Evolutionary conservation across 805 yeast genomes (phyloP), one percentile per base, ranked within the genome.

Genomic region (Candida sphagnicola): DNA sequence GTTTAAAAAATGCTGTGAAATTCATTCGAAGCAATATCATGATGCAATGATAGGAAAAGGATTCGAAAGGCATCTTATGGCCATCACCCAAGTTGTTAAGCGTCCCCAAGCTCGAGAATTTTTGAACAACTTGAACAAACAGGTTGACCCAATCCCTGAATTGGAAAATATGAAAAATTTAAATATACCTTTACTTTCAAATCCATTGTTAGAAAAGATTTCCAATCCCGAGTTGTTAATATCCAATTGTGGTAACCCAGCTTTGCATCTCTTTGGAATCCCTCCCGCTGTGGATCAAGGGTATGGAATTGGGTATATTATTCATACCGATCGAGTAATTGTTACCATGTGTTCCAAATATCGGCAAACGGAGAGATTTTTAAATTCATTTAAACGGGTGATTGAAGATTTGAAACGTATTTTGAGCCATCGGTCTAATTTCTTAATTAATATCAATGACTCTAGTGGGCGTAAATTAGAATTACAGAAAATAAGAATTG

Each of bases 261-360:
- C 95, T 1, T 69, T 89, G 41, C 80, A 84, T 45, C 70, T 83
- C 35, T 89, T 89, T 66, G 97, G 97, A 0, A 89, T 89, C 54
- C 95, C 96, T 3, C 96, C 97, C 2, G 90, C 88, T 1, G 72
- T 84, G 11, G 83, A 88, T 34, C 90, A 86, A 53, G 97, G 97
- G 2, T 88, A 83, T 59, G 96, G 96, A n/a, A 75, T 89, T 26
- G 96, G 95, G 4, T 89, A 89, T 57, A 86, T 89, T 48, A 83
- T 89, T 49, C 88, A 90, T 58, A 77, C 71, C 31, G 85, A 87
- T 53, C 79, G 87, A 15, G 77, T 89, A 18, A 77, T 89, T 1
- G 75, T 89, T 8, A 87, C 95, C 36, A 83, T 85, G 3, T 80
- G 93, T 18, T 87, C 96, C 11, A 89, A 87, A 61, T 90, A 84